These are phyloP conservation scores for Plenodomus tracheiphilus DNA, from an alignment of 2,329 filamentous ascomycete species.

Conservation along the genomic window DNA sequence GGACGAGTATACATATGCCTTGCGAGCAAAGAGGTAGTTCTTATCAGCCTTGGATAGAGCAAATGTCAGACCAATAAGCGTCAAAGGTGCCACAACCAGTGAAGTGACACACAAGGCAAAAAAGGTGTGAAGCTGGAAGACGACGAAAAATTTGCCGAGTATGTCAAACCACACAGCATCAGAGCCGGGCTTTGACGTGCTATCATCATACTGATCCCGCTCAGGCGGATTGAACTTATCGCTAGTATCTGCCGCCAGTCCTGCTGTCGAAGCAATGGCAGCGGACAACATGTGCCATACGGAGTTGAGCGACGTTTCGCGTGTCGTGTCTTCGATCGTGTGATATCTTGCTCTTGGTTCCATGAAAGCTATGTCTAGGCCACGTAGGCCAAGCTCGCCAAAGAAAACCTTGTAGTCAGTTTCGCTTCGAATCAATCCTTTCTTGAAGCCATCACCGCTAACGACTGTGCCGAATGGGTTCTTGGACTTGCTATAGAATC, in stretches of 20 bases:
- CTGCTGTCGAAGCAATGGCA: slow-evolving; percentile 72
- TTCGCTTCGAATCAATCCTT: slow-evolving; percentile 76
- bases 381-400: slow-evolving; percentile 76
- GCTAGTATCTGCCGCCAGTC: slow-evolving; percentile 69
- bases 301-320: slow-evolving; percentile 70
- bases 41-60: slow-evolving; percentile 73
- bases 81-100: slow-evolving; percentile 76
- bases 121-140: slow-evolving; percentile 78
- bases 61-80: slow-evolving; percentile 70
- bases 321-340: slow-evolving; percentile 82
- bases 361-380: slow-evolving; percentile 91
- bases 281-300: slow-evolving; percentile 96
- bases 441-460: slow-evolving; percentile 80
- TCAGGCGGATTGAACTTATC: slow-evolving; percentile 67
- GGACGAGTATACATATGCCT: slow-evolving; percentile 62
- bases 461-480: slow-evolving; percentile 85
- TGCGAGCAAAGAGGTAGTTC: slow-evolving; percentile 82
- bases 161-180: slow-evolving; percentile 92
- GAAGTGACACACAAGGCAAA: slow-evolving; percentile 87
- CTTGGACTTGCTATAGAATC: slow-evolving; percentile 70
- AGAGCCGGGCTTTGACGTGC: slow-evolving; percentile 67
- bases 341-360: slow-evolving; percentile 85
- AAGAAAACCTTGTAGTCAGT: slow-evolving; percentile 90
- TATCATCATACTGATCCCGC: slow-evolving; percentile 56
- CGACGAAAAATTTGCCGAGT: slow-evolving; percentile 76